A percentile compares a stretch with the other conserved stretches of the same genome.
Conservation (phyloP, 2,329 filamentous ascomycete genomes). For the Zasmidium cellare region DNA sequence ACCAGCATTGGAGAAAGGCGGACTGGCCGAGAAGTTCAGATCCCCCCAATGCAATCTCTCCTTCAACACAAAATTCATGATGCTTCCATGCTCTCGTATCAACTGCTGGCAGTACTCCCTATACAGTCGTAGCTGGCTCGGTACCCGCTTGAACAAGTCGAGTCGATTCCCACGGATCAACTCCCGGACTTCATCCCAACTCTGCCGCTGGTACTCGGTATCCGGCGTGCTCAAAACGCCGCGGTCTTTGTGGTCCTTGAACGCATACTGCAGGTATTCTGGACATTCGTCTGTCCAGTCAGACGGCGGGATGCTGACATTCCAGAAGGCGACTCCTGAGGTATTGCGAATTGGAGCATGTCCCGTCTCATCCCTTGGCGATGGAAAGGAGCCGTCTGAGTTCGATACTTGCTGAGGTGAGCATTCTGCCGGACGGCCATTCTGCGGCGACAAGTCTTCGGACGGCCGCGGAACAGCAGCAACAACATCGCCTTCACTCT, state of each 20-base stretch:
- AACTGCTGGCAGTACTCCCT: conserved; percentile 67
- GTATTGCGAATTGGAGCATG: neutral
- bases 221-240: conserved; percentile 71
- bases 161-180: conserved; percentile 68
- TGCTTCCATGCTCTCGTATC: conserved; percentile 67
- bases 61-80: conserved; percentile 73
- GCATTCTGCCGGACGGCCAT: neutral
- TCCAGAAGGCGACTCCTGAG: conserved; percentile 66
- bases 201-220: conserved; percentile 59
- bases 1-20: neutral
- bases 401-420: neutral
- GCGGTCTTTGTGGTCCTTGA: conserved; percentile 63
- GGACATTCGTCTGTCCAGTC: conserved; percentile 69
- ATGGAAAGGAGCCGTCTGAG: neutral
- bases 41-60: conserved; percentile 69
- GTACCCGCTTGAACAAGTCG: conserved; percentile 72
- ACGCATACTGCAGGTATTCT: conserved; percentile 62
- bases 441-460: neutral
- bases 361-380: neutral
- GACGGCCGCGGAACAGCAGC: neutral
- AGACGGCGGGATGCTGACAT: conserved; percentile 69
- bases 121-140: conserved; percentile 77
- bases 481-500: neutral
- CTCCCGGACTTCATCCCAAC: conserved; percentile 69
- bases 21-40: conserved; percentile 26